Conservation (phyloP, 257 asterid genomes). For the Mentha longifolia region DNA sequence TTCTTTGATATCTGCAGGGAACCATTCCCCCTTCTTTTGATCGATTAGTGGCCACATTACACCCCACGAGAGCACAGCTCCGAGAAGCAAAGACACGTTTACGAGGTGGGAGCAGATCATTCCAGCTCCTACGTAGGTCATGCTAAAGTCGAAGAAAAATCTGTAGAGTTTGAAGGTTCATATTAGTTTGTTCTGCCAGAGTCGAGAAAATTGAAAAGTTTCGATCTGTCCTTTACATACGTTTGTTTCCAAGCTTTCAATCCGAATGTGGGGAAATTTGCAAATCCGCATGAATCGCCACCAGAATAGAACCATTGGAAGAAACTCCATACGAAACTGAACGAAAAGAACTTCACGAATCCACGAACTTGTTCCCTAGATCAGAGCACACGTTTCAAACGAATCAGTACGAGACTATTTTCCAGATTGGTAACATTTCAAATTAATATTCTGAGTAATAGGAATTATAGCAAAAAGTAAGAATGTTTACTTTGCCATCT, state of each 20-base stretch:
- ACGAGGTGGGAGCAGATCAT: slow-evolving; percentile 76
- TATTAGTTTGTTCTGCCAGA: slow-evolving; percentile 14
- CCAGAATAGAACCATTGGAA: slow-evolving; percentile 93
- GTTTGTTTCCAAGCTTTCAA: slow-evolving; percentile 77
- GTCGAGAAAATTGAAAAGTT: not conserved
- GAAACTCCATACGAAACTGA: slow-evolving; percentile 85
- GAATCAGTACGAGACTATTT: not conserved
- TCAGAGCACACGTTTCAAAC: not conserved
- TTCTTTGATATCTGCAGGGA: slow-evolving; percentile 46
- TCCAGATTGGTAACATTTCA: not conserved
- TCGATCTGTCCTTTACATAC: slow-evolving; percentile 36
- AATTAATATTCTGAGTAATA: not conserved
- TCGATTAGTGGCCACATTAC: slow-evolving; percentile 70
- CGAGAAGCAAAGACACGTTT: slow-evolving; percentile 66
- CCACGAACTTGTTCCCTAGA: slow-evolving; percentile 83
- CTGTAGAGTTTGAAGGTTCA: slow-evolving; percentile 43
- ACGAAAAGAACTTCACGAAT: slow-evolving; percentile 69
- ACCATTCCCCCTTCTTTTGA: slow-evolving; percentile 63
- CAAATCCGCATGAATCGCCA: slow-evolving; percentile 70
- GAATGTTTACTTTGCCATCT: slow-evolving; percentile 58
- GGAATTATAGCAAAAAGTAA: not conserved
- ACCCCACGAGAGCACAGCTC: slow-evolving; percentile 75
- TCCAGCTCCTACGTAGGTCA: slow-evolving; percentile 78
- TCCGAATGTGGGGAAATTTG: slow-evolving; percentile 78
- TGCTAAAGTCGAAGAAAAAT: slow-evolving; percentile 77